Percentiles rank a stretch among this genome's conserved stretches.
Evolutionary conservation across 495 filamentous ascomycete genomes (phyloP).

Genomic region (Talaromyces wortmannii): DNA sequence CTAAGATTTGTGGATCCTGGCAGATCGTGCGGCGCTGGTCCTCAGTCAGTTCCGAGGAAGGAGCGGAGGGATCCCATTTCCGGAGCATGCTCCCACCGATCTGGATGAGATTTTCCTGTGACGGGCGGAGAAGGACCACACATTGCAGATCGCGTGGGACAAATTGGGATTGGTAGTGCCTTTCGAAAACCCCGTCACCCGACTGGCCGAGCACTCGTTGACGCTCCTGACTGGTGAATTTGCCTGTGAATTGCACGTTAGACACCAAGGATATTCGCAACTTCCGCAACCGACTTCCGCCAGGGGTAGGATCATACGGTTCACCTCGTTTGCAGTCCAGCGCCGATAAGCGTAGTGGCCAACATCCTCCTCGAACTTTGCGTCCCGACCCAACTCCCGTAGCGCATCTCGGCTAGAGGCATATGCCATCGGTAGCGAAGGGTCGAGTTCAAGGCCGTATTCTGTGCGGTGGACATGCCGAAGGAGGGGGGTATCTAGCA

Average conservation of each 20-base stretch:
- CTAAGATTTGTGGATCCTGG: constrained; percentile 13
- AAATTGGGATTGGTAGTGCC: constrained; percentile 21
- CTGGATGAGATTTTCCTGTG: constrained; percentile 14
- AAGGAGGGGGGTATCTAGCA: constrained; percentile 19
- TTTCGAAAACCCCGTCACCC: constrained; percentile 20
- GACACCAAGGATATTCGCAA: constrained; percentile 3
- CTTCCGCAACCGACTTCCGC: background rate
- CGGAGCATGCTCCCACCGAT: constrained; percentile 15
- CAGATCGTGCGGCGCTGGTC: constrained; percentile 15
- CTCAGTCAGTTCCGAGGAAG: constrained; percentile 18
- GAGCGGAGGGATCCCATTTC: constrained; percentile 13
- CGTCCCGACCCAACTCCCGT: background rate
- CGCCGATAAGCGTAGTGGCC: constrained; percentile 23
- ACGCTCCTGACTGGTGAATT: constrained; percentile 24
- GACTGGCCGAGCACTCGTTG: constrained; percentile 23
- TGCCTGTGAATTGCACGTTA: constrained; percentile 9
- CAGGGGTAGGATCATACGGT: constrained; percentile 13
- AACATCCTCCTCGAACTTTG: constrained; percentile 21
- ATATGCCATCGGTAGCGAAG: constrained; percentile 17
- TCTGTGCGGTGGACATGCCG: constrained; percentile 12
- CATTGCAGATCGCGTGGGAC: constrained; percentile 17
- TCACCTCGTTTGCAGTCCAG: constrained; percentile 25
- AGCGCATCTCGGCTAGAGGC: constrained; percentile 4
- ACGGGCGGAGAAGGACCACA: constrained; percentile 19
- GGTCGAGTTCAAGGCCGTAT: constrained; percentile 17